Base-by-base conservation (phyloP, 306 rosid species). In the Hippophae rhamnoides region DNA sequence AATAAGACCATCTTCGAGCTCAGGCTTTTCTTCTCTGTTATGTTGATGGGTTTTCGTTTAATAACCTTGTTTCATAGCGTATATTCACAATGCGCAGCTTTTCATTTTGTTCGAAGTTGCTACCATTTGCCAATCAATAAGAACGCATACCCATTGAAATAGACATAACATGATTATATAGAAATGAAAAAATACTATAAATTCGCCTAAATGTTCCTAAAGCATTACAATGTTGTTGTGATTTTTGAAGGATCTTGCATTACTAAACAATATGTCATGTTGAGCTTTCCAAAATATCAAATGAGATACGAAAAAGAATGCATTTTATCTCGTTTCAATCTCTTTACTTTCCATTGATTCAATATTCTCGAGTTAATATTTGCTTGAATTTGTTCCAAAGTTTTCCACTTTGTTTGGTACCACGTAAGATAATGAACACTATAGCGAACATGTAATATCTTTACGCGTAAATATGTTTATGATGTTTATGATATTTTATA, bases 311-410 rank as follows among this genome's bases (percentile, higher is more conserved):
- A 10, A 42, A 41, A 13, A n/a, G 26, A 55, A 42, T 54, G 60
- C 50, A 5, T 40, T 44, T 42, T n/a, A 10, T 58, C 58, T 31
- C n/a, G 7, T 56, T 31, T 18, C 40, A 12, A 52, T 40, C 8
- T 26, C 6, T 9, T 3, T 9, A 49, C 40, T 58, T 48, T 40
- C 53, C 13, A 18, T 60, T 50, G 38, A 71, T 27, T 27, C 38
- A 27, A 27, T 27, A 3, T 27, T 27, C 38, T 27, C n/a, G 1
- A 3, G 55, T 78, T 90, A 62, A 90, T 85, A 54, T 77, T 76
- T 58, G 87, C 87, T 82, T 90, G n/a, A n/a, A 90, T 64, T 72
- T 87, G 82, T 83, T 90, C 98, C 72, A 90, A 78, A 69, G 95
- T 82, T 69, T 74, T 83, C 38, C 94, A 94, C 69, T 87, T 90